Evolutionary conservation across 169 alveolate genomes (phyloP).

Genomic region (Cryptosporidium viatorum): DNA sequence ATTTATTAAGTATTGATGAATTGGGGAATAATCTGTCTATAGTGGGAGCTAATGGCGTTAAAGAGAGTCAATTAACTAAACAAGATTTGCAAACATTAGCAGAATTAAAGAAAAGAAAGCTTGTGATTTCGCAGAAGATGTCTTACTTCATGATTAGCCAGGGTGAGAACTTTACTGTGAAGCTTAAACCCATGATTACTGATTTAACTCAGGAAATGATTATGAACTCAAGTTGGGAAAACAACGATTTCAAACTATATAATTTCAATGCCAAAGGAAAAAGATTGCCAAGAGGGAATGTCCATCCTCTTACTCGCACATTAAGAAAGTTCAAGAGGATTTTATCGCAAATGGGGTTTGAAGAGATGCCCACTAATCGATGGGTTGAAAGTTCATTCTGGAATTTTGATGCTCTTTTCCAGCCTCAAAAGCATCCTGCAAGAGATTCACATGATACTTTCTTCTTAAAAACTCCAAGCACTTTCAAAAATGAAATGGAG

Average conservation of each 20-base stretch:
- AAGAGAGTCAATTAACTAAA: slow-evolving; percentile 28
- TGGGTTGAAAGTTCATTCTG: slow-evolving; percentile 98
- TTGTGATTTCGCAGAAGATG: slow-evolving; percentile 69
- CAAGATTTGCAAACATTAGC: slow-evolving; percentile 25
- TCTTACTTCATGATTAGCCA: slow-evolving; percentile 75
- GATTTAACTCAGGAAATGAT: slow-evolving; percentile 89
- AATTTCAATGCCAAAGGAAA: slow-evolving; percentile 88
- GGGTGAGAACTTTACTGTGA: slow-evolving; percentile 76
- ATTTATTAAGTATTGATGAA: slow-evolving; percentile 15
- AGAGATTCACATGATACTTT: slow-evolving; percentile 99
- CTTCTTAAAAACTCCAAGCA: slow-evolving; percentile 88
- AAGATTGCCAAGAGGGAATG: slow-evolving; percentile 85
- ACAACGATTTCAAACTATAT: slow-evolving; percentile 85
- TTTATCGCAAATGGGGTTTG: slow-evolving; percentile 92
- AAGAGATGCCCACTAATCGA: slow-evolving; percentile 98
- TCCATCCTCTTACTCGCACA: slow-evolving; percentile 92
- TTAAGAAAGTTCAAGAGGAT: slow-evolving; percentile 88
- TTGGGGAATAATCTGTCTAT: neutral
- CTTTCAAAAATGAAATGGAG: slow-evolving; percentile 63
- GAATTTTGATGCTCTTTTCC: slow-evolving; percentile 99
- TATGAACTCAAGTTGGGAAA: slow-evolving; percentile 86
- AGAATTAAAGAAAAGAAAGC: slow-evolving; percentile 81
- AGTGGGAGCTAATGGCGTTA: slow-evolving; percentile 17
- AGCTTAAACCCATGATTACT: slow-evolving; percentile 77
- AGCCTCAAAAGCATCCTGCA: slow-evolving; percentile 99